These are phyloP conservation scores for Scheffersomyces lignicola DNA, from an alignment of 1,139 yeast genomes.

Conservation along the genomic window DNA sequence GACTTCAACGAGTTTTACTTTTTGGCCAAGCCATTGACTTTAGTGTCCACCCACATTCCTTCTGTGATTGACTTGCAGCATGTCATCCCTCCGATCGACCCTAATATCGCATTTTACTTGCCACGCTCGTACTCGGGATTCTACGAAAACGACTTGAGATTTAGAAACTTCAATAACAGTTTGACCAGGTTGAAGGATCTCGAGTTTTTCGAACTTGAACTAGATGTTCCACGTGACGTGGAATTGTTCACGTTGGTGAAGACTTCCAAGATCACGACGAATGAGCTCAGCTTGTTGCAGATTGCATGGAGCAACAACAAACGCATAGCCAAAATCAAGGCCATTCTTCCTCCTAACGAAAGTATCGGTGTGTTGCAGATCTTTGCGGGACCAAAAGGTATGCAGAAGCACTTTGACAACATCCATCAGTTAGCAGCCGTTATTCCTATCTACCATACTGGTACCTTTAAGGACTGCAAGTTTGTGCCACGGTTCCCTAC, in stretches of 20 bases:
- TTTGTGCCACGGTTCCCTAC: slow-evolving; percentile 78
- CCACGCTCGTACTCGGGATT: slow-evolving; percentile 88
- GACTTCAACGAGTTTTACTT: slow-evolving; percentile 64
- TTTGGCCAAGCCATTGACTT: slow-evolving; percentile 68
- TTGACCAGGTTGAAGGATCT: slow-evolving; percentile 69
- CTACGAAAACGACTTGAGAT: slow-evolving; percentile 54
- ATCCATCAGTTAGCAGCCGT: slow-evolving; percentile 73
- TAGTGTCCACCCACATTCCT: slow-evolving; percentile 87
- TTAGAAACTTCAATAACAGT: slow-evolving; percentile 75
- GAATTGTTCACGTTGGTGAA: slow-evolving; percentile 59
- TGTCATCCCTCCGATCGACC: slow-evolving; percentile 80
- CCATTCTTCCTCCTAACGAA: slow-evolving; percentile 68
- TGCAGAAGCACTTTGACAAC: slow-evolving; percentile 57
- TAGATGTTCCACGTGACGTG: slow-evolving; percentile 67
- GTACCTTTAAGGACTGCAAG: slow-evolving; percentile 52
- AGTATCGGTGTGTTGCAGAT: slow-evolving; percentile 73
- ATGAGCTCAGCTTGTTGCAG: slow-evolving; percentile 70
- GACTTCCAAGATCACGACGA: slow-evolving; percentile 51
- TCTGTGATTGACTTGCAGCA: slow-evolving; percentile 77
- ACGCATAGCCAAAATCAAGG: slow-evolving; percentile 76
- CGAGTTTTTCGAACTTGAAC: slow-evolving; percentile 77
- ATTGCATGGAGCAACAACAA: slow-evolving; percentile 65
- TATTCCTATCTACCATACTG: slow-evolving; percentile 76
- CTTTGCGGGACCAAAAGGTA: slow-evolving; percentile 69
- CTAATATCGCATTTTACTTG: slow-evolving; percentile 71